These are phyloP conservation scores for Gynandropsis gynandra DNA, from an alignment of 345 rosid genomes.

Conservation along the genomic window DNA sequence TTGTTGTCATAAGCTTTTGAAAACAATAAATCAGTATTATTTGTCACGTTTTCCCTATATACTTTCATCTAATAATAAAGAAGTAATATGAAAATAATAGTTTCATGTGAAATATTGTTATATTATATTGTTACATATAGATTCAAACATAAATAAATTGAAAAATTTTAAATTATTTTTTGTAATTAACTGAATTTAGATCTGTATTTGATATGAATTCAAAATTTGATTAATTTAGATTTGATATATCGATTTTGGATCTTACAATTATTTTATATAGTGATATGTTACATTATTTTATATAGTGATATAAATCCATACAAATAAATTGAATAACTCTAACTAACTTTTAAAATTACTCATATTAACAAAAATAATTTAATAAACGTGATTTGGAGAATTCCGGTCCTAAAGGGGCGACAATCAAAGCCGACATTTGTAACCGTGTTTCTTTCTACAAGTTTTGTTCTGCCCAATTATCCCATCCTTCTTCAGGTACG, in stretches of 20 bases:
- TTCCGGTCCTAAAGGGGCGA: not conserved
- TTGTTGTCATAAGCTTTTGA: not conserved
- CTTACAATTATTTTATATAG: too few species aligned
- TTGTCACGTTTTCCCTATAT: not conserved
- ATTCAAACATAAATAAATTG: too few species aligned
- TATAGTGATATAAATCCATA: too few species aligned
- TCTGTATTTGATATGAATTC: too few species aligned
- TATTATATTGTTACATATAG: too few species aligned
- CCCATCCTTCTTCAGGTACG: constrained; percentile 28
- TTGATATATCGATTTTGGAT: too few species aligned
- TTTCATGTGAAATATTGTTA: not conserved
- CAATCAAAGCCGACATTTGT: not conserved
- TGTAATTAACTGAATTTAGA: too few species aligned
- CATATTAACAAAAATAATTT: not conserved
- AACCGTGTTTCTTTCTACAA: constrained; percentile 26
- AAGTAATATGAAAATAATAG: not conserved
- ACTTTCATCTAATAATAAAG: not conserved
- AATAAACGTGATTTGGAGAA: not conserved
- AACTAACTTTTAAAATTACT: too few species aligned
- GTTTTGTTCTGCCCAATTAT: constrained; percentile 17
- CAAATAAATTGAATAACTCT: too few species aligned
- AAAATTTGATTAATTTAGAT: too few species aligned
- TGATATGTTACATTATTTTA: too few species aligned
- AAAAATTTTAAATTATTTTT: too few species aligned
- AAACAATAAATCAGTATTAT: not conserved